Evolutionary conservation across 352 stramenopile genomes (phyloP), one percentile per base, ranked within the genome.

Genomic region (Pythium dissimile): DNA sequence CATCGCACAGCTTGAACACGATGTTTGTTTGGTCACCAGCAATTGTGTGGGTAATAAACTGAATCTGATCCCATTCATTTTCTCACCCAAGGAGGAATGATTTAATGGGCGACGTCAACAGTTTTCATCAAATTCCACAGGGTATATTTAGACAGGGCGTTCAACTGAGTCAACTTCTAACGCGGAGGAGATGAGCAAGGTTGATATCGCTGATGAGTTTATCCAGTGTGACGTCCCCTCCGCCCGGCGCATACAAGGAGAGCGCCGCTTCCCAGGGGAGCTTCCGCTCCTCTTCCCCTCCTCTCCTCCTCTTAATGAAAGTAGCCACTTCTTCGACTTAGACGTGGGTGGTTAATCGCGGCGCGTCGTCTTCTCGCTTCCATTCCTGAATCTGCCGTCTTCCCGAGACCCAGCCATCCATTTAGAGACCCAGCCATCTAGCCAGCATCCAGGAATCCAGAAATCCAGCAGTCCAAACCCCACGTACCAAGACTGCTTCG

Each of bases 201-300:
- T 18, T 37, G 24, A 41, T 18, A 15, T 43, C 2, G 16, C 15
- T 41, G 30, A 21, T 59, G 52, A 41, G 52, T 59, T 41, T 59
- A 59, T 59, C 26, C 20, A 52, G 10, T 59, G 39, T 59, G 37
- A 31, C 52, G 52, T 31, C 20, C n/a, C 10, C 31, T 34, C 35
- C n/a, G 30, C 10, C 24, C 30, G 18, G 9, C 30, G 37, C 24
- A n/a, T 15, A 0, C 28, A 8, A 34, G 31, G 2, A 26, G 45
- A 18, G 32, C 28, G 23, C 6, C 34, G 34, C 34, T 15, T 41
- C 34, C 34, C 41, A 30, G 41, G 31, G 41, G 41, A 18, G 10
- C 38, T 20, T 13, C n/a, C 16, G 3, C n/a, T 12, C 38, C 12
- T 39, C 44, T 38, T n/a, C 44, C 9, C 44, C 15, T n/a, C n/a